Conservation (phyloP, 164 flowering plant genomes). For the Nymphaea thermarum region DNA sequence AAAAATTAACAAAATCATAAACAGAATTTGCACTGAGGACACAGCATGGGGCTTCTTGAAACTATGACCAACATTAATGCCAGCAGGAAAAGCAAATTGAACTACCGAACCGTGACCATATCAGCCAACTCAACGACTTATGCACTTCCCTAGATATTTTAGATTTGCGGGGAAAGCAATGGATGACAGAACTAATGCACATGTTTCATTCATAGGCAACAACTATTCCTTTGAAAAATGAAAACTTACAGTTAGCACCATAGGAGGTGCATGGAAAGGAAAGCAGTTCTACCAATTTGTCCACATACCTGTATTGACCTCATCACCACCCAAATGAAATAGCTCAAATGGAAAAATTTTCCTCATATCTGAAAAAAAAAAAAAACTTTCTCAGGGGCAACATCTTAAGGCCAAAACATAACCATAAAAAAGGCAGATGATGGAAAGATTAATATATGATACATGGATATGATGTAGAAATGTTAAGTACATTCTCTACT, state of each 20-base stretch:
- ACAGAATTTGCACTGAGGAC: background rate
- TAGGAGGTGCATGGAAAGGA: background rate
- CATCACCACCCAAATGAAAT: conserved; percentile 97
- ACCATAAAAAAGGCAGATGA: too few relatives aligned
- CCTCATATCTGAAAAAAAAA: conserved; percentile 55
- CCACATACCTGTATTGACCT: conserved; percentile 75
- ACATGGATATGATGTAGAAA: too few relatives aligned
- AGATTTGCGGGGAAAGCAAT: background rate
- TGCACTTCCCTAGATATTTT: background rate
- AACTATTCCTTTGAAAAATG: too few relatives aligned
- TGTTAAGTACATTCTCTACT: too few relatives aligned
- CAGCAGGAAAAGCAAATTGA: too few relatives aligned
- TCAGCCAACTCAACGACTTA: background rate
- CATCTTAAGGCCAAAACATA: too few relatives aligned
- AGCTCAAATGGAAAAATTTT: conserved; percentile 90
- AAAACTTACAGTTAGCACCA: too few relatives aligned
- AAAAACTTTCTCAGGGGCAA: background rate
- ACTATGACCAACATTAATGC: background rate
- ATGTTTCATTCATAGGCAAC: background rate
- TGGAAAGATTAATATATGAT: too few relatives aligned
- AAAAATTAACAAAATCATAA: background rate
- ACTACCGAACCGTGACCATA: background rate
- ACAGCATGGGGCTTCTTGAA: background rate
- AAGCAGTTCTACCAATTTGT: conserved; percentile 37
- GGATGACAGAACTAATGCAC: background rate